Conservation (phyloP, 1,139 yeast species). For the Pichia sp. region DNA sequence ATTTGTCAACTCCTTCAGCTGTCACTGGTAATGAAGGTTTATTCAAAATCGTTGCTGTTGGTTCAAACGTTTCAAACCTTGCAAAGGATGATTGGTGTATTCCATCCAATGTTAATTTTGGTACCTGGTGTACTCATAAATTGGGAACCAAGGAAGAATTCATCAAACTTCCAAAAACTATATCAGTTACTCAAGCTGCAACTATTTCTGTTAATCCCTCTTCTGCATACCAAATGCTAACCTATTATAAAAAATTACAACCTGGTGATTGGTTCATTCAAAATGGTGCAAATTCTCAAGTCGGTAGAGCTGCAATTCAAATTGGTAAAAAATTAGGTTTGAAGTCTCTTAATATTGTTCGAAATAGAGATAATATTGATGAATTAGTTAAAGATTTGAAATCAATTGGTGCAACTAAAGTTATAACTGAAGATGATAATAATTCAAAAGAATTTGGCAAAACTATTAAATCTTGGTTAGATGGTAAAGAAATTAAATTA, state of each 20-base stretch:
- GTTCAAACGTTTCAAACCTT: slow-evolving; percentile 44
- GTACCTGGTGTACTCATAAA: slow-evolving; percentile 93
- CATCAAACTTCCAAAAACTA: slow-evolving; percentile 41
- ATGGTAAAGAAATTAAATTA: slow-evolving; percentile 55
- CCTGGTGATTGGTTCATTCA: slow-evolving; percentile 92
- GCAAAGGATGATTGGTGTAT: slow-evolving; percentile 83
- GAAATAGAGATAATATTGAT: slow-evolving; percentile 74
- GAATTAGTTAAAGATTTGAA: slow-evolving; percentile 52
- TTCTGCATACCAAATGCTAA: slow-evolving; percentile 86
- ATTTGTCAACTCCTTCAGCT: slow-evolving; percentile 52
- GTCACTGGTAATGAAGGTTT: slow-evolving; percentile 94
- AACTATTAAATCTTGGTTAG: slow-evolving; percentile 56
- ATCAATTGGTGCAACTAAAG: slow-evolving; percentile 76
- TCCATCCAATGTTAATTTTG: slow-evolving; percentile 76
- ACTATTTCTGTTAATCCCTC: slow-evolving; percentile 88
- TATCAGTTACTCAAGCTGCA: slow-evolving; percentile 66
- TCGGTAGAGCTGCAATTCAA: slow-evolving; percentile 90
- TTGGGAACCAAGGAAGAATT: slow-evolving; percentile 45
- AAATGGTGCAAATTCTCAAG: slow-evolving; percentile 95
- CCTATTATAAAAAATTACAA: slow-evolving; percentile 45
- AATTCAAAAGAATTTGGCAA: slow-evolving; percentile 57
- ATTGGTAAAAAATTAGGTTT: slow-evolving; percentile 71
- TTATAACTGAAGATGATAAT: slow-evolving; percentile 82
- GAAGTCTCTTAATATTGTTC: slow-evolving; percentile 79
- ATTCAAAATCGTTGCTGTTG: slow-evolving; percentile 72